Evolutionary conservation across 192 early-diverging fungal species (phyloP).

Genomic region (Linnemannia schmuckeri): DNA sequence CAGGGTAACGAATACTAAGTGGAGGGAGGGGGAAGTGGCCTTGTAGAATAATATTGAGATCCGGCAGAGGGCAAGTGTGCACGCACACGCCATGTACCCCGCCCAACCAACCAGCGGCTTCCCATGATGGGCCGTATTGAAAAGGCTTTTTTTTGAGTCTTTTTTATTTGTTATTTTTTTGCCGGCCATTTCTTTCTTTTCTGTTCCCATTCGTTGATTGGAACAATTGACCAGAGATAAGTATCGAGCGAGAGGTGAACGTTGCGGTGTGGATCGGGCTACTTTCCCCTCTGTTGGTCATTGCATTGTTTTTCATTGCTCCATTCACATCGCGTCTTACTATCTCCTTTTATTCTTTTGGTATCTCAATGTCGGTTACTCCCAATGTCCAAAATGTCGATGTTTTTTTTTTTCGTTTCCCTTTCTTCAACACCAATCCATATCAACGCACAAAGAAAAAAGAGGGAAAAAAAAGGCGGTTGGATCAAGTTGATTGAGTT

Average conservation of each 20-base stretch:
- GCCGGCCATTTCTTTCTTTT: neutral
- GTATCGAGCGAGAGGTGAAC: neutral
- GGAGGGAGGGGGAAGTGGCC: neutral
- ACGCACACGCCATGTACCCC: conserved; percentile 3
- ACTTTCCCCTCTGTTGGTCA: neutral
- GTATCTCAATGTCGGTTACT: neutral
- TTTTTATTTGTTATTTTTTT: neutral
- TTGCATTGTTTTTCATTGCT: neutral
- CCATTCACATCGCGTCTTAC: neutral
- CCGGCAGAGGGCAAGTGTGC: neutral
- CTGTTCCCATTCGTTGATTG: neutral
- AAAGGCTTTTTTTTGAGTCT: neutral
- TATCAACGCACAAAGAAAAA: no score
- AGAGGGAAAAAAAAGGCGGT: neutral
- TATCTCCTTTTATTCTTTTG: neutral
- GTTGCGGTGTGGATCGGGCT: neutral
- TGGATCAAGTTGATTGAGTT: neutral
- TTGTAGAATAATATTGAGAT: neutral
- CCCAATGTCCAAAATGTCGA: neutral
- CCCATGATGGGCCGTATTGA: neutral
- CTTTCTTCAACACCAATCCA: neutral
- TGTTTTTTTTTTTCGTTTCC: neutral
- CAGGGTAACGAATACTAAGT: neutral
- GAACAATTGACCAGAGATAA: neutral
- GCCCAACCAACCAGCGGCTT: neutral